Conservation (phyloP, 2,329 filamentous ascomycete species). For the Aspergillus novofumigatus region DNA sequence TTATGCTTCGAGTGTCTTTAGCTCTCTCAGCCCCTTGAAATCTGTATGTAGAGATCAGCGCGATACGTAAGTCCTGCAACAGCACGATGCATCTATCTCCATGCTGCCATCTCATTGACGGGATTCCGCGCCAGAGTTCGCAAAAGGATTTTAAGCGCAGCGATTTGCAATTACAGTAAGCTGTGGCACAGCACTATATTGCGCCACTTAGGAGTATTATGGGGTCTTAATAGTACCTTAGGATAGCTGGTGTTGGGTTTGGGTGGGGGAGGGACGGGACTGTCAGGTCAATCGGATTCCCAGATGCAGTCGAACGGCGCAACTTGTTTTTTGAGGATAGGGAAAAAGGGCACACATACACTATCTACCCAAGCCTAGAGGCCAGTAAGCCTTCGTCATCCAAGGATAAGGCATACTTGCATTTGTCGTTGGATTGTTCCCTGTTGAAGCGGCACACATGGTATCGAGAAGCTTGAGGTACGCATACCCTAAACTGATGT, state of each 20-base stretch:
- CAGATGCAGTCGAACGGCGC: no score
- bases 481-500: not conserved
- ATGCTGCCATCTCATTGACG: constrained; percentile 6
- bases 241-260: not conserved
- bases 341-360: not conserved
- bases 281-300: not conserved
- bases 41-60: not conserved
- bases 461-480: not conserved
- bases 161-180: constrained; percentile 2
- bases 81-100: constrained; percentile 4
- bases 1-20: not conserved
- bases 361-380: not conserved
- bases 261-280: no score
- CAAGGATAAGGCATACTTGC: not conserved
- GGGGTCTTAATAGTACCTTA: not conserved
- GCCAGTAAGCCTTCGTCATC: not conserved
- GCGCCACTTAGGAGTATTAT: not conserved
- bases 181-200: constrained; percentile 10
- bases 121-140: constrained; percentile 2
- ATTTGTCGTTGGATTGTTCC: not conserved
- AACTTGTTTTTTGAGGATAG: not conserved
- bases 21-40: not conserved
- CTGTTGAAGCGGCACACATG: not conserved
- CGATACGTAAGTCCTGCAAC: constrained; percentile 3
- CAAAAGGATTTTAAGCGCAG: constrained; percentile 2